A percentile compares a stretch with the other conserved stretches of the same genome.
phyloP scores from a whole-genome alignment of 768 basidiomycete species.

The Clitopilus hobsonii region DNA sequence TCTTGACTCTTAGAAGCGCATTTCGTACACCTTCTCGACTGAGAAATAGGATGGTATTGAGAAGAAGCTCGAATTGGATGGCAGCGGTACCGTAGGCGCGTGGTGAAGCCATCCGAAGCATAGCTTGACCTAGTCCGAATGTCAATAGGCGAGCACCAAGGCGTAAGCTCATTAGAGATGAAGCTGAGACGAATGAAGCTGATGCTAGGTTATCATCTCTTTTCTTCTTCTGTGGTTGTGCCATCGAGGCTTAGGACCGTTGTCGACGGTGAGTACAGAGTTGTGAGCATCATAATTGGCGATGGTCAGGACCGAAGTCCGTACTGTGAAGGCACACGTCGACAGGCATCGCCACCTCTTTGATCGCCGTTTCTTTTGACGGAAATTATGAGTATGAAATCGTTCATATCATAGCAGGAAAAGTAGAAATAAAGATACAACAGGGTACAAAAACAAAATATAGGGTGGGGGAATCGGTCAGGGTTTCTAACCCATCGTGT shows the following conservation, averaged over 20 bases:
- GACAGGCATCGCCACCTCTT: not conserved
- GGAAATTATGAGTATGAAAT: not conserved
- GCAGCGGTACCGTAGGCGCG: slow-evolving; percentile 85
- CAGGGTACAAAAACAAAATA: slow-evolving; percentile 1
- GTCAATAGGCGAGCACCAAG: slow-evolving; percentile 81
- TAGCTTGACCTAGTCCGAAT: slow-evolving; percentile 83
- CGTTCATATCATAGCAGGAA: slow-evolving; percentile 11
- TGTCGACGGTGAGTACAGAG: not conserved
- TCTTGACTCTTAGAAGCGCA: slow-evolving; percentile 63
- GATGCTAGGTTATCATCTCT: not conserved
- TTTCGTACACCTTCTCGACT: slow-evolving; percentile 91
- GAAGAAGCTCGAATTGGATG: slow-evolving; percentile 90
- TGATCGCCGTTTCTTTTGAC: not conserved
- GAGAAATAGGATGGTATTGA: slow-evolving; percentile 88
- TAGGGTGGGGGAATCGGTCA: not conserved
- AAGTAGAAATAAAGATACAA: slow-evolving; percentile 4
- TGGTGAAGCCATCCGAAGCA: slow-evolving; percentile 81
- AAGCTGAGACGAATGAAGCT: slow-evolving; percentile 36
- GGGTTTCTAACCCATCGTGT: not conserved
- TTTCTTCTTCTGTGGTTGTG: not conserved
- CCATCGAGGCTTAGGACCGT: not conserved
- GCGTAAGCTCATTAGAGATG: slow-evolving; percentile 82
- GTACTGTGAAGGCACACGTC: not conserved
- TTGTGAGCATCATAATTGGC: not conserved
- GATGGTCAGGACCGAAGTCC: not conserved